Conservation (phyloP, 1,284 basidiomycete genomes). For the Entoloma clypeatum region DNA sequence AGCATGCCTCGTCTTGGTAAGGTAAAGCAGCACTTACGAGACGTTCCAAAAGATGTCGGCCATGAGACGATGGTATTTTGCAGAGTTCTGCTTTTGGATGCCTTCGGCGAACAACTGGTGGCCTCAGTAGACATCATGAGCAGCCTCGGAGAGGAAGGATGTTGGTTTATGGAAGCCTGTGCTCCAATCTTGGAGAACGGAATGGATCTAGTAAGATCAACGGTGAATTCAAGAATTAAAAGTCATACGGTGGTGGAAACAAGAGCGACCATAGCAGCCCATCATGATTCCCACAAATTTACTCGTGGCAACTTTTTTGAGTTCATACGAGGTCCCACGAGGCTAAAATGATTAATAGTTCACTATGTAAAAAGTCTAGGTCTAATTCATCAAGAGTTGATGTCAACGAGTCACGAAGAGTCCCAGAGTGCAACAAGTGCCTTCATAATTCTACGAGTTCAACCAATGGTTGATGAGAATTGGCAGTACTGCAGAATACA, state of each 20-base stretch:
- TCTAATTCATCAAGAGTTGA: too few relatives aligned
- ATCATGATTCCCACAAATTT: slow-evolving; percentile 1
- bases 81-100: slow-evolving; percentile 1
- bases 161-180: slow-evolving; percentile 3
- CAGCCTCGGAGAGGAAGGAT: slow-evolving; percentile 11
- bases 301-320: too few relatives aligned
- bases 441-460: too few relatives aligned
- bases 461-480: too few relatives aligned
- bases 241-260: slow-evolving; percentile 1
- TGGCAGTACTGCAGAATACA: too few relatives aligned
- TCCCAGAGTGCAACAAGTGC: too few relatives aligned
- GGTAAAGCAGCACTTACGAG: slow-evolving; percentile 5
- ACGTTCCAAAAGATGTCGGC: slow-evolving; percentile 8
- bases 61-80: slow-evolving; percentile 11
- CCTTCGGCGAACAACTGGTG: slow-evolving; percentile 8
- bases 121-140: slow-evolving; percentile 8
- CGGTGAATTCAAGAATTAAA: background rate
- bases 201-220: slow-evolving; percentile 5
- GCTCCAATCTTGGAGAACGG: slow-evolving; percentile 14
- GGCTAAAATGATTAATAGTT: too few relatives aligned
- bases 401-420: too few relatives aligned
- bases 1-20: background rate
- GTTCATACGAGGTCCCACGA: too few relatives aligned
- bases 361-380: too few relatives aligned
- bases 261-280: slow-evolving; percentile 1